Evolutionary conservation across 345 rosid genomes (phyloP).

Genomic region (Noccaea bulbosa): DNA sequence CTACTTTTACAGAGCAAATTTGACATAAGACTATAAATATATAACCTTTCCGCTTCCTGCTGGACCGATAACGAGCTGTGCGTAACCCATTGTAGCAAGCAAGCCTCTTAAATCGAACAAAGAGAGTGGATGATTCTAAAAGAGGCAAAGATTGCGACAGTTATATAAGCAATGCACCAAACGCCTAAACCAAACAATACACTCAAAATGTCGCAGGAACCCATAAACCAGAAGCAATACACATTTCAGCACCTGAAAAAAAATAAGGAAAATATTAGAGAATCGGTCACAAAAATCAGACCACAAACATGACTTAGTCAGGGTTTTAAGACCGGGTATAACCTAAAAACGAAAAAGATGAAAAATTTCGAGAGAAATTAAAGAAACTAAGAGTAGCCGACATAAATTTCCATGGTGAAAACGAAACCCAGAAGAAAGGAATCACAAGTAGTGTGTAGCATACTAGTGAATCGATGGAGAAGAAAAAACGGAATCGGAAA

Average conservation of each 20-base stretch:
- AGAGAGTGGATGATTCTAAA: slow-evolving; percentile 59
- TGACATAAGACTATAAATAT: not conserved
- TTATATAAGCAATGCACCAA: slow-evolving; percentile 83
- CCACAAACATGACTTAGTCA: not conserved
- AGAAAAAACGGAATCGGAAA: not conserved
- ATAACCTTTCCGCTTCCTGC: slow-evolving; percentile 92
- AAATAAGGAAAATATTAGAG: not conserved
- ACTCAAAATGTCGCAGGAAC: slow-evolving; percentile 53
- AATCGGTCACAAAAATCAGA: not conserved
- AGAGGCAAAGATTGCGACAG: slow-evolving; percentile 69
- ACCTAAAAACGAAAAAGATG: not conserved
- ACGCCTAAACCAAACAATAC: slow-evolving; percentile 66
- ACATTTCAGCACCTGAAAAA: slow-evolving; percentile 43
- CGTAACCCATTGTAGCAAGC: slow-evolving; percentile 64
- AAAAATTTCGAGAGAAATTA: not conserved
- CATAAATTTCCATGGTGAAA: not conserved
- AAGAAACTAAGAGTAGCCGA: slow-evolving; percentile 1
- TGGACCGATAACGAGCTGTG: slow-evolving; percentile 83
- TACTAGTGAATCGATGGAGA: not conserved
- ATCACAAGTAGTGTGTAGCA: slow-evolving; percentile 1
- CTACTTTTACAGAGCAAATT: not conserved
- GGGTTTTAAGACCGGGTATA: slow-evolving; percentile 8
- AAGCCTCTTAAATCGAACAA: slow-evolving; percentile 44
- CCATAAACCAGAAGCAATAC: slow-evolving; percentile 55
- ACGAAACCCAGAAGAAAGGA: slow-evolving; percentile 14